These are phyloP conservation scores for Datura wrightii DNA, from an alignment of 257 asterid species.

Conservation along the genomic window DNA sequence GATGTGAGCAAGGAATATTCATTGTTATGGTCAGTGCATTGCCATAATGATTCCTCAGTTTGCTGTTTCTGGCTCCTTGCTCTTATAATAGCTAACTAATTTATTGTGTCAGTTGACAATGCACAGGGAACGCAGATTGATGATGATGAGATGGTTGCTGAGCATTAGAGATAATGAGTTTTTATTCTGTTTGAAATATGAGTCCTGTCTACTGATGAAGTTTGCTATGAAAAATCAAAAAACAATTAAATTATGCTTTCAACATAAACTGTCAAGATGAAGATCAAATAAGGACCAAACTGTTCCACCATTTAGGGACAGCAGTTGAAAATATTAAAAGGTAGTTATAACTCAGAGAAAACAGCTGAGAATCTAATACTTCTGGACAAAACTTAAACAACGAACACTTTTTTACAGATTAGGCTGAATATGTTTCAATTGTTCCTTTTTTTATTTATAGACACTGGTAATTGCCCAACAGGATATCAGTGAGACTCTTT, in stretches of 20 bases:
- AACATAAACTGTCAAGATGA: not conserved
- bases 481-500: not conserved
- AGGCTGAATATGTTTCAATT: not conserved
- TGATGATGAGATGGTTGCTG: constrained; percentile 3
- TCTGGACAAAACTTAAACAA: not conserved
- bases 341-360: not conserved
- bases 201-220: not conserved
- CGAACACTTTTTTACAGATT: not conserved
- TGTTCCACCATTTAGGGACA: not conserved
- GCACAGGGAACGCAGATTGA: not conserved
- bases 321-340: not conserved
- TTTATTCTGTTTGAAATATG: not conserved
- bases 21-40: not conserved
- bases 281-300: not conserved
- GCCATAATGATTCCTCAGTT: not conserved
- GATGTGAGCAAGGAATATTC: not conserved
- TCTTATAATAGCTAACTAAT: not conserved
- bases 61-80: not conserved
- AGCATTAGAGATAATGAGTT: not conserved
- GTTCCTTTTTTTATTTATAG: not conserved
- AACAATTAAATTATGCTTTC: not conserved
- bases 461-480: not conserved
- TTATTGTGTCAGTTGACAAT: not conserved
- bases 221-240: not conserved
- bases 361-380: not conserved